These are phyloP conservation scores for Talaromyces sp. DNA, from an alignment of 2,329 filamentous ascomycete genomes.

Conservation along the genomic window DNA sequence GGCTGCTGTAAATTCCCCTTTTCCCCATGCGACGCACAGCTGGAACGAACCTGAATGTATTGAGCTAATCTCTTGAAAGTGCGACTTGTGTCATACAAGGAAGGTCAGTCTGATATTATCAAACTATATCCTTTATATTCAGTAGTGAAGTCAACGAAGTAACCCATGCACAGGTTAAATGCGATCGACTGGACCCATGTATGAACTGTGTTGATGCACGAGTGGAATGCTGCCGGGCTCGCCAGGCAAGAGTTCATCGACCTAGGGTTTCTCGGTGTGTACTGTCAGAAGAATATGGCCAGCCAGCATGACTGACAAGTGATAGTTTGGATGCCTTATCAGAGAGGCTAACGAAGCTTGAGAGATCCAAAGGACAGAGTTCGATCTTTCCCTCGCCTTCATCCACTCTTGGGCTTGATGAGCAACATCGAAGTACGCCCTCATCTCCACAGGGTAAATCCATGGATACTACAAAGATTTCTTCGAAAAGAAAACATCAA, in stretches of 20 bases:
- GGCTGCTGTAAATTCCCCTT: slow-evolving; percentile 15
- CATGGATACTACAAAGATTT: neutral
- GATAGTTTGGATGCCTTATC: slow-evolving; percentile 21
- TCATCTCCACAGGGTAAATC: slow-evolving; percentile 13
- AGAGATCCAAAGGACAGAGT: slow-evolving; percentile 14
- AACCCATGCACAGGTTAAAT: slow-evolving; percentile 41
- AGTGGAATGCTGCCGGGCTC: slow-evolving; percentile 36
- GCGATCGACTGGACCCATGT: slow-evolving; percentile 48
- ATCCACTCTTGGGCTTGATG: slow-evolving; percentile 4
- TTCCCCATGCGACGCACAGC: neutral
- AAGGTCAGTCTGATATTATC: too few species aligned
- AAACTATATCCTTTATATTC: neutral
- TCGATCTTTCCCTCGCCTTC: slow-evolving; percentile 12
- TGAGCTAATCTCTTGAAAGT: slow-evolving; percentile 20
- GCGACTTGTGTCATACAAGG: slow-evolving; percentile 42
- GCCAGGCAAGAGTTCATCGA: slow-evolving; percentile 24
- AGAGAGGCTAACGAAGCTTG: slow-evolving; percentile 23
- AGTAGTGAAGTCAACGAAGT: neutral
- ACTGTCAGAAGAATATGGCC: neutral
- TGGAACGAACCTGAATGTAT: neutral
- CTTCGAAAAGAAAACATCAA: slow-evolving; percentile 19
- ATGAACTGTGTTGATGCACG: slow-evolving; percentile 49
- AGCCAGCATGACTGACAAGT: slow-evolving; percentile 3
- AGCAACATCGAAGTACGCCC: slow-evolving; percentile 4
- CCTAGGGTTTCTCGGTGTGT: slow-evolving; percentile 25